Percentiles rank a stretch among this genome's conserved stretches.
phyloP scores from a whole-genome alignment of 192 early-diverging fungal species.

The Rhizophagus prolifer region DNA sequence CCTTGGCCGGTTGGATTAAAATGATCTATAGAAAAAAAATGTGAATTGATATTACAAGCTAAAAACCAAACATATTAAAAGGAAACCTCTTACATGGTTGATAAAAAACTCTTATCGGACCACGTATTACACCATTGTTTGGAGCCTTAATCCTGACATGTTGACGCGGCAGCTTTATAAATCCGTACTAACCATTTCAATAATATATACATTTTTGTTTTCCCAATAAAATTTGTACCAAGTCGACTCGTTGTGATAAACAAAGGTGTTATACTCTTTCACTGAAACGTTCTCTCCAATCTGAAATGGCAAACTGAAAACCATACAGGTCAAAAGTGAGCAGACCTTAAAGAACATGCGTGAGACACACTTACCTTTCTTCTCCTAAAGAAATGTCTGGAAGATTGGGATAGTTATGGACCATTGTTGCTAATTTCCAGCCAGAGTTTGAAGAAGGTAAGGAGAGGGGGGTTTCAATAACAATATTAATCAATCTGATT shows the following conservation, averaged over 20 bases:
- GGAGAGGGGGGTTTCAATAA: too few species aligned
- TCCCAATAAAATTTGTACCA: conserved; percentile 23
- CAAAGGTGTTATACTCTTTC: conserved; percentile 19
- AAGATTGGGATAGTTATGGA: not conserved
- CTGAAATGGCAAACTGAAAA: conserved; percentile 23
- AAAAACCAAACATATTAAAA: conserved; percentile 3
- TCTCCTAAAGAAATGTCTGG: conserved; percentile 13
- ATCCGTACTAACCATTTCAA: conserved; percentile 2
- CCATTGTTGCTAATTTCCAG: too few species aligned
- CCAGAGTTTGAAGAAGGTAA: too few species aligned
- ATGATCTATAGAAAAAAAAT: conserved; percentile 18
- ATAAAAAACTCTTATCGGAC: not conserved
- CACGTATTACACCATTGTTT: not conserved
- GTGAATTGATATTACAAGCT: conserved; percentile 17
- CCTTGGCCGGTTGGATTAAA: conserved; percentile 7
- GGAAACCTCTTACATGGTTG: conserved; percentile 3
- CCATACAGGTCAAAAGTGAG: conserved; percentile 17
- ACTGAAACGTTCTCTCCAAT: conserved; percentile 17
- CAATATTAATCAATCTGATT: too few species aligned
- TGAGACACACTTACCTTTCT: conserved; percentile 10
- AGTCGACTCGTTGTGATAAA: conserved; percentile 17
- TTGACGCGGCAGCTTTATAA: too few species aligned
- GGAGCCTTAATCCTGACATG: not conserved
- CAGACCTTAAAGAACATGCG: conserved; percentile 23
- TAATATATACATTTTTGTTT: conserved; percentile 15